These are phyloP conservation scores for Russula dissimulans DNA, from an alignment of 768 basidiomycete species.

Conservation along the genomic window DNA sequence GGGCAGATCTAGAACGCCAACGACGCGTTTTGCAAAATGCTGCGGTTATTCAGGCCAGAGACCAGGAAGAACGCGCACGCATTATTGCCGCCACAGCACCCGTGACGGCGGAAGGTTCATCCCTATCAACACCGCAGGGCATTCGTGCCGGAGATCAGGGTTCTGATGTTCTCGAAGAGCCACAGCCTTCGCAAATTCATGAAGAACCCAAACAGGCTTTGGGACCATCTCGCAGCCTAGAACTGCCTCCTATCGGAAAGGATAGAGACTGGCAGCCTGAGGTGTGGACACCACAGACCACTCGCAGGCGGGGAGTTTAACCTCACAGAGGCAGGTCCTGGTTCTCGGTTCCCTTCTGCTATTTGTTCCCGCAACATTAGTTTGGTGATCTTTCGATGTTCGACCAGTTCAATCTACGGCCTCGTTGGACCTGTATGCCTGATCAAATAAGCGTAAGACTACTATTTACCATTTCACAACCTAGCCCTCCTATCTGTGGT, in stretches of 20 bases:
- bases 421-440: background rate
- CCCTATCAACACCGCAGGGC: background rate
- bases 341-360: background rate
- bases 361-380: background rate
- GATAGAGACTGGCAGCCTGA: conserved; percentile 19
- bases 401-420: background rate
- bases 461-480: background rate
- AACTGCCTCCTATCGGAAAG: background rate
- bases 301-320: background rate
- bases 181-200: background rate
- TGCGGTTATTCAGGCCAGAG: conserved; percentile 13
- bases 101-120: background rate
- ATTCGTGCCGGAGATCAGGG: background rate
- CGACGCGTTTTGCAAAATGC: conserved; percentile 15
- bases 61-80: conserved; percentile 12
- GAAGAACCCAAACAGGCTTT: background rate
- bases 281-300: conserved; percentile 10
- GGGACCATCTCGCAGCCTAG: background rate
- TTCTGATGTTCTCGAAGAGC: background rate
- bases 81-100: background rate
- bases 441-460: background rate
- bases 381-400: background rate
- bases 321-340: background rate
- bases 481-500: background rate
- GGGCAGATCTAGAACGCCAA: conserved; percentile 13